Evolutionary conservation across 306 rosid species (phyloP), one percentile per base, ranked within the genome.

Genomic region (Citrullus colocynthis): DNA sequence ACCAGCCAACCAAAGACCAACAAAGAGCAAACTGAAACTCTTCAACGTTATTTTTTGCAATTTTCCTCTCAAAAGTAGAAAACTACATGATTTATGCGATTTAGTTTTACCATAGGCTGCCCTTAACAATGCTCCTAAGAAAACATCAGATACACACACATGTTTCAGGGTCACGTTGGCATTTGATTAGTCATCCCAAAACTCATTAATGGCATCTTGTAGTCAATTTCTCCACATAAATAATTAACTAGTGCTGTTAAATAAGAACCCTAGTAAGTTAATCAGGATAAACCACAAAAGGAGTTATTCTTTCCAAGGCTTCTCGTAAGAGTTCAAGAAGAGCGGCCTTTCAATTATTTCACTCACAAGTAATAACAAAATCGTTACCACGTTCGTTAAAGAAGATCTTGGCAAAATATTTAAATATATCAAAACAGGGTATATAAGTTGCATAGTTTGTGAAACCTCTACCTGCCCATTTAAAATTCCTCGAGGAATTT

Each of bases 391-490:
- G 28, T 17, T 71, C 55, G 16, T 10, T 9, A 41, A 67, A 41
- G 32, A n/a, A 67, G 21, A 71, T 30, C 55, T 69, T 5, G 16
- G 55, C 9, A 69, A 11, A 5, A 69, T 44, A 42, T 44, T 69
- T 69, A 39, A 78, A 81, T 41, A 54, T 37, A 41, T 45, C 9
- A 44, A 39, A 81, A 77, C 41, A 76, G 34, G 44, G 17, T 32
- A 34, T 2, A 15, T 14, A 6, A 2, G 39, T 14, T 32, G 8
- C 44, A 78, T 61, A 78, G 57, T 32, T 39, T 51, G 37, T 4
- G 82, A 74, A 63, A 69, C 72, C 14, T 66, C 80, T 88, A 90
- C 98, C 98, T 95, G 98, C 69, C 96, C 97, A 74, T 89, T 92
- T 75, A 90, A 84, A 87, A 89, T 84, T 74, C 82, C 95, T 24